Percentiles rank a stretch among this genome's conserved stretches.
Conservation (phyloP, 2,329 filamentous ascomycete genomes). For the Xylariaceae sp. region DNA sequence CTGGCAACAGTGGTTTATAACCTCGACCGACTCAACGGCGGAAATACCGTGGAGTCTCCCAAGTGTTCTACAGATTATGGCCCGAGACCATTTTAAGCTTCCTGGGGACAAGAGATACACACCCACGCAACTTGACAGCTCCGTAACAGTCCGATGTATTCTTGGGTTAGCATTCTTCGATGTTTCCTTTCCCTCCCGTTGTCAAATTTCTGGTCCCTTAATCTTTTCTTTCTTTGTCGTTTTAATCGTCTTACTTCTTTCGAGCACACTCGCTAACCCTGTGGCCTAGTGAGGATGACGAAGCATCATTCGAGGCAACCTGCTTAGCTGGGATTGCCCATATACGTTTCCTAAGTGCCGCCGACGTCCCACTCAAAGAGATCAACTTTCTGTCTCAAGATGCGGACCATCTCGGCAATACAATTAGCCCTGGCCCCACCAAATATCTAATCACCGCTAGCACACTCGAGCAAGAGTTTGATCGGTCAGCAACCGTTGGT, state of each 20-base stretch:
- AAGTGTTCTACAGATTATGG: slow-evolving; percentile 63
- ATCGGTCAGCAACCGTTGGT: slow-evolving; percentile 23
- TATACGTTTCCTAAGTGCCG: slow-evolving; percentile 22
- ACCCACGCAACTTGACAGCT: slow-evolving; percentile 2
- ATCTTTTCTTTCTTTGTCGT: no score
- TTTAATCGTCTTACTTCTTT: no score
- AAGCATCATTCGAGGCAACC: slow-evolving; percentile 14
- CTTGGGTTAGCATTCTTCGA: not conserved
- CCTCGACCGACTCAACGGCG: no score
- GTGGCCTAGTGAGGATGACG: slow-evolving; percentile 13
- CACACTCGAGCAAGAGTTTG: slow-evolving; percentile 29
- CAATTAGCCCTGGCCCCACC: slow-evolving; percentile 5
- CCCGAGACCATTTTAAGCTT: slow-evolving; percentile 61
- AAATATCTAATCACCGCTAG: slow-evolving; percentile 16
- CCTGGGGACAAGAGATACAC: slow-evolving; percentile 49
- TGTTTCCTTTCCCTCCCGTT: not conserved
- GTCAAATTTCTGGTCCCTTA: no score
- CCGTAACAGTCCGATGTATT: slow-evolving; percentile 6
- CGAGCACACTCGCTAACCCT: not conserved
- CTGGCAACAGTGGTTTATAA: no score
- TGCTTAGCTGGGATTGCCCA: slow-evolving; percentile 24
- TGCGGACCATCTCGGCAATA: not conserved
- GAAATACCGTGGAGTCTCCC: slow-evolving; percentile 55
- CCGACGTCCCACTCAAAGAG: slow-evolving; percentile 13
- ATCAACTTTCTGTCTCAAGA: slow-evolving; percentile 12